Base-by-base conservation (phyloP, 1,139 yeast species). In the Neolecta irregularis region DNA sequence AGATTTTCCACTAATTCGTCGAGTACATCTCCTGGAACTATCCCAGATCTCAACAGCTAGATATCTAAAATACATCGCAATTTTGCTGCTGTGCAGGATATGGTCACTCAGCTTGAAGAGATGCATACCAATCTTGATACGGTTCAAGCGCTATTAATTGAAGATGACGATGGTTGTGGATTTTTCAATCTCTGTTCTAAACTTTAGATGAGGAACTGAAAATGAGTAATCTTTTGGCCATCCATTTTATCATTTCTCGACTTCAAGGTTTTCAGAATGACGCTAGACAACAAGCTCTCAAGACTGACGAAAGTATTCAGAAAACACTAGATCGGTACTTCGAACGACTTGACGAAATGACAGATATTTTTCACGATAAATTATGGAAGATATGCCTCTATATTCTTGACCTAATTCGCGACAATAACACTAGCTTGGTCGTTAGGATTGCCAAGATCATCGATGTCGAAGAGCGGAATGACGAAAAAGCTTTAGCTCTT, bases 231-330 rank as follows among this genome's bases (percentile, higher is more conserved):
- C 54, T 88, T 25, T 59, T 81, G 35, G 54, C 62, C 23, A 70
- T 79, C 13, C 96, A 88, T 54, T 77, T 64, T 51, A 62, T 67
- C 41, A 61, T 85, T 42, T 74, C 74, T 29, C 69, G 67, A 49
- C 68, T 80, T 9, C 64, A 93, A 35, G 88, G 83, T 52, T 72
- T 85, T 45, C 71, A 67, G 43, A 96, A 88, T 45, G 79, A 74
- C 49, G 65, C 88, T 36, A 61, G 62, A 40, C 60, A 60, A 33
- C 66, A 74, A 47, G 65, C 75, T 2, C 51, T 53, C 15, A 55
- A 55, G 11, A 64, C 79, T 2, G 67, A 77, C 2, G 76, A 72
- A 31, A 94, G 85, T 53, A 70, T 75, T 15, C 67, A 72, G 46
- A 65, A 77, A 26, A 76, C 83, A 13, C 69, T 81, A 8, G 56